phyloP scores from a whole-genome alignment of 768 basidiomycete species.

The Trametes maxima region DNA sequence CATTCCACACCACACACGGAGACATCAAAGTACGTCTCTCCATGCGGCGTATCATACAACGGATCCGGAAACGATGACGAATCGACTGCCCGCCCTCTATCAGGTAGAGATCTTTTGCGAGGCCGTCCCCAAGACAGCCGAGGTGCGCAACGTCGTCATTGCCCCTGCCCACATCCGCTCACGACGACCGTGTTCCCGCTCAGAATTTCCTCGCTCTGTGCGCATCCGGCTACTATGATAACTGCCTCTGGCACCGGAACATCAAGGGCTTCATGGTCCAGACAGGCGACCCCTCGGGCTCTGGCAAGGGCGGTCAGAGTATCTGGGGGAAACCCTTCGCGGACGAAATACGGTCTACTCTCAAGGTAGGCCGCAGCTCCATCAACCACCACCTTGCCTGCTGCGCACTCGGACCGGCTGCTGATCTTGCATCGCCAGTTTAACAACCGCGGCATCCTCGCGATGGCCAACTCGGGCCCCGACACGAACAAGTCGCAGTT shows the following conservation, averaged over 20 bases:
- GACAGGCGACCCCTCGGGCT: conserved; percentile 85
- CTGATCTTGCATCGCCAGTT: conserved; percentile 55
- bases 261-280: conserved; percentile 98
- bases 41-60: conserved; percentile 2
- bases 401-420: background rate
- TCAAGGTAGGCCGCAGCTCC: conserved; percentile 62
- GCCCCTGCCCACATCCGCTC: background rate
- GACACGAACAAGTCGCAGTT: conserved; percentile 94
- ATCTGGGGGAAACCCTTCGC: conserved; percentile 93
- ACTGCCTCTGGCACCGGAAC: conserved; percentile 88
- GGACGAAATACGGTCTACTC: conserved; percentile 91
- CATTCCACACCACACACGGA: conserved; percentile 90
- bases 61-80: background rate
- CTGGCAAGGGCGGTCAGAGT: conserved; percentile 96
- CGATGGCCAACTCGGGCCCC: conserved; percentile 97
- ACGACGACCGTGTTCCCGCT: background rate
- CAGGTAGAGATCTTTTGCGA: conserved; percentile 98
- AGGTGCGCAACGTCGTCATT: conserved; percentile 50
- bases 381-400: background rate
- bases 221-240: conserved; percentile 85
- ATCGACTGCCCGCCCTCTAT: conserved; percentile 4
- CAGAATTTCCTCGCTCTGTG: conserved; percentile 96
- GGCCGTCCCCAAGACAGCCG: conserved; percentile 91
- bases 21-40: conserved; percentile 78
- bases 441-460: conserved; percentile 91